phyloP scores from a whole-genome alignment of 805 yeast species.

The Sugiyamaella smithiae region DNA sequence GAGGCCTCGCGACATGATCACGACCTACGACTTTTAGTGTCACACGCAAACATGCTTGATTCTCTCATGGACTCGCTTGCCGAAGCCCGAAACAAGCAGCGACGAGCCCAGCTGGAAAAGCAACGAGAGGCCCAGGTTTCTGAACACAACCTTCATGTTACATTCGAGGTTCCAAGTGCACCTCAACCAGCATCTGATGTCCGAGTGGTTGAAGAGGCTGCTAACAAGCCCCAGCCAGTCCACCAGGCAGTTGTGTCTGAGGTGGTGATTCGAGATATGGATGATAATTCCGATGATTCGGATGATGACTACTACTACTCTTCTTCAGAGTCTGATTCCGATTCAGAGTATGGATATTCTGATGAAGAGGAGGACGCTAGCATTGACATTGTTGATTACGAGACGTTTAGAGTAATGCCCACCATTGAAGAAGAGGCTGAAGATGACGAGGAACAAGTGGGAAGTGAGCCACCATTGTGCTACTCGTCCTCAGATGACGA shows the following conservation, averaged over 20 bases:
- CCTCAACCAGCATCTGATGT: background rate
- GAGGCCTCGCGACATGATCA: conserved; percentile 61
- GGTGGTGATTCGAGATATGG: conserved; percentile 14
- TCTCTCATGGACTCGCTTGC: conserved; percentile 50
- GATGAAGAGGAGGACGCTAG: conserved; percentile 12
- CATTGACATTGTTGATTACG: conserved; percentile 13
- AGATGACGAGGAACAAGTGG: conserved; percentile 17
- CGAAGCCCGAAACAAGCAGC: conserved; percentile 16
- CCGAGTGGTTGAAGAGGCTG: conserved; percentile 6
- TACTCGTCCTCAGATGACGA: conserved; percentile 25
- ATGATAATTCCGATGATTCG: conserved; percentile 15
- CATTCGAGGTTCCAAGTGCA: background rate
- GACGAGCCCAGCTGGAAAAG: conserved; percentile 23
- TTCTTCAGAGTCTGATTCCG: conserved; percentile 35
- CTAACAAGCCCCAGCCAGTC: conserved; percentile 11
- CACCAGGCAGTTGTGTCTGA: conserved; percentile 1
- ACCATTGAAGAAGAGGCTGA: conserved; percentile 23
- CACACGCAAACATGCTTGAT: conserved; percentile 71
- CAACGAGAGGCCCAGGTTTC: conserved; percentile 13
- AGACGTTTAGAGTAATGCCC: conserved; percentile 16
- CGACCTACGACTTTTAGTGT: conserved; percentile 55
- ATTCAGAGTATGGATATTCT: background rate
- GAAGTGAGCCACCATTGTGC: conserved; percentile 20
- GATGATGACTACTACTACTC: conserved; percentile 22
- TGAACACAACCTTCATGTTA: background rate